Evolutionary conservation across 345 rosid species (phyloP), one percentile per base, ranked within the genome.

Genomic region (Corchorus olitorius): DNA sequence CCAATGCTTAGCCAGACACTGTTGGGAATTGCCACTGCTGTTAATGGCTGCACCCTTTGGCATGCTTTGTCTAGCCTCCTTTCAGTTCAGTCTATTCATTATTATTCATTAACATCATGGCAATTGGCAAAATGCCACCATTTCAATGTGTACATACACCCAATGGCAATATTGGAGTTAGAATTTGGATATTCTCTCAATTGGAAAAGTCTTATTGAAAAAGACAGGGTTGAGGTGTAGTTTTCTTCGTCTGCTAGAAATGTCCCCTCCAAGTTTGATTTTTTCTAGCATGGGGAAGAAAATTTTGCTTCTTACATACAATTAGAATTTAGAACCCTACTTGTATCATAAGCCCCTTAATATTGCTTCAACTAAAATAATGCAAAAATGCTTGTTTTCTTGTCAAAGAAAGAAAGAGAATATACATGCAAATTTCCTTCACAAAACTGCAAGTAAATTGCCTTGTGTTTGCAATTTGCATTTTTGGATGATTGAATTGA

Each of bases 151-250:
- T 27, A 27, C 27, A 27, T 27, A 12, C 8, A 27, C 35, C 39
- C 64, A 33, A 13, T 27, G 14, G 41, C 41, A 33, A 61, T 33
- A 27, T 55, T 8, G 60, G 33, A 19, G 37, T 59, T 60, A 39
- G 41, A 62, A 15, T 62, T 34, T 15, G 43, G 13, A 19, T 55
- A 33, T 59, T 13, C 34, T 62, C 43, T 43, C 34, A 33, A 35
- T 62, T 62, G 66, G 66, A 62, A 34, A 62, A 62, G 66, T 62
- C 45, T 34, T 62, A 6, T 35, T 15, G 66, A 62, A 62, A 62
- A 34, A 14, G 45, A 62, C 66, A 34, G 33, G 17, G 16, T 70
- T 52, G 46, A 16, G 33, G 2, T 17, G 33, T 52, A 52, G 48
- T 52, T 70, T 70, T 70, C 73, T 34, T 34, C 60, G 11, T n/a